Evolutionary conservation across 2,329 filamentous ascomycete genomes (phyloP), one percentile per base, ranked within the genome.

Genomic region (Knoxdaviesia capensis): DNA sequence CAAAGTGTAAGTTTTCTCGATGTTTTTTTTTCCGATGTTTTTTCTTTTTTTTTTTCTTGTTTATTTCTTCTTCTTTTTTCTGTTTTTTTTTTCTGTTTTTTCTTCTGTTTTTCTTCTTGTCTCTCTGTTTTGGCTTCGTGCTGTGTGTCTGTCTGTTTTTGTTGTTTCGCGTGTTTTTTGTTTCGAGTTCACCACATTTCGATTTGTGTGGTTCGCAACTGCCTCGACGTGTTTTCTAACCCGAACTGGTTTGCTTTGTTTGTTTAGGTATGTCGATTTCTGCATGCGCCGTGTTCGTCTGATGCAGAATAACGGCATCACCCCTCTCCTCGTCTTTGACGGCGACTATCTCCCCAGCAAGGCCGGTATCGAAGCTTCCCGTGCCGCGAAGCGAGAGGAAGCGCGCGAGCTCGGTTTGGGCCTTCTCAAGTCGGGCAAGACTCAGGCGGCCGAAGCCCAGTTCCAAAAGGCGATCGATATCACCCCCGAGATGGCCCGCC

Each of bases 271-370:
- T 65, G 75, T 98, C 54, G 82, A 92, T 54, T 93, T 86, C 52
- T 81, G 80, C 42, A 79, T 98, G 70, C 74, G 82, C 54, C 82
- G 87, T 46, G 86, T 98, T 41, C 79, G 80, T 46, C 96, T 98
- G 90, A 74, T 94, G 44, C 73, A 85, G 47, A 82, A 94, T 59
- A 94, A 92, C 56, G 88, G 87, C 29, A 74, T 96, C 36, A 93
- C 70, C n/a, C 90, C 90, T 0, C 98, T 92, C 57, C 63, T 98
- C 43, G 81, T 98, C 34, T 98, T 98, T 56, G 90, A 98, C 60
- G 90, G 90, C 47, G 90, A 94, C 55, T 86, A 81, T 55, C 69
- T 98, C 29, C 90, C 90, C 32, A 94, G 87, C 66, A 98, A 98
- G 59, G 80, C 84, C 10, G 74, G 69, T 31, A 96, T 88, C 1